These are phyloP conservation scores for Dothiorella sarmentorum DNA, from an alignment of 2,329 filamentous ascomycete species.

Conservation along the genomic window DNA sequence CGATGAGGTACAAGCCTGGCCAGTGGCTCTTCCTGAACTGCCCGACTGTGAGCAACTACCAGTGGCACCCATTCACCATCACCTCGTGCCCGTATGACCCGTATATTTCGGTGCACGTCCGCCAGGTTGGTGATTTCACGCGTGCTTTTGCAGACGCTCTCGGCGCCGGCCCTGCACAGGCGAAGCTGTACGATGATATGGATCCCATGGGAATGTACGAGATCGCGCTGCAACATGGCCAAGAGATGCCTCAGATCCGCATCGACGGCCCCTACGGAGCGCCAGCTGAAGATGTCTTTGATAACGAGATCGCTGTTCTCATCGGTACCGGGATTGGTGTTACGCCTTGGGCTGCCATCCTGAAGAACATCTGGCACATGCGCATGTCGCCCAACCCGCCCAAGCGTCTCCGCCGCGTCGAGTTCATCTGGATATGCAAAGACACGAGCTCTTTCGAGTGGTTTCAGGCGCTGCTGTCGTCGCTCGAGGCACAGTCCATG, in stretches of 20 bases:
- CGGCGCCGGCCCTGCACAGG: constrained; percentile 83
- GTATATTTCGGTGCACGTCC: constrained; percentile 90
- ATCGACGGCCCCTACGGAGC: constrained; percentile 97
- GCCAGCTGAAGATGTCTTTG: constrained; percentile 94
- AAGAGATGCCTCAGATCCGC: constrained; percentile 83
- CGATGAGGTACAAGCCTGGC: constrained; percentile 96
- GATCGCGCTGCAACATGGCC: constrained; percentile 87
- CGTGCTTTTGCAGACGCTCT: constrained; percentile 88
- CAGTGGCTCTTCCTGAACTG: constrained; percentile 98
- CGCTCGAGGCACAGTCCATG: constrained; percentile 80
- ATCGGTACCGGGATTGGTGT: constrained; percentile 86
- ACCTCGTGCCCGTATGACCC: constrained; percentile 96
- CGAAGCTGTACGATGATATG: constrained; percentile 84
- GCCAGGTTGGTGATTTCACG: constrained; percentile 96
- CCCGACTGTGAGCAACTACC: constrained; percentile 78
- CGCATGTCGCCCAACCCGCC: constrained; percentile 87
- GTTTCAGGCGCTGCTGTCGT: constrained; percentile 93
- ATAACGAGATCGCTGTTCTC: constrained; percentile 82
- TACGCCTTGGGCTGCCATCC: constrained; percentile 79
- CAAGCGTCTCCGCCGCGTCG: constrained; percentile 82
- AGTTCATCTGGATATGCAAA: constrained; percentile 99
- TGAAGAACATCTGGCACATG: constrained; percentile 98
- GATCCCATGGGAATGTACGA: constrained; percentile 98
- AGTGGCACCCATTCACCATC: constrained; percentile 98
- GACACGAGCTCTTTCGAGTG: constrained; percentile 96